A percentile compares a stretch with the other conserved stretches of the same genome.
Evolutionary conservation across 2,329 filamentous ascomycete species (phyloP).

Genomic region (Fusarium sp.): DNA sequence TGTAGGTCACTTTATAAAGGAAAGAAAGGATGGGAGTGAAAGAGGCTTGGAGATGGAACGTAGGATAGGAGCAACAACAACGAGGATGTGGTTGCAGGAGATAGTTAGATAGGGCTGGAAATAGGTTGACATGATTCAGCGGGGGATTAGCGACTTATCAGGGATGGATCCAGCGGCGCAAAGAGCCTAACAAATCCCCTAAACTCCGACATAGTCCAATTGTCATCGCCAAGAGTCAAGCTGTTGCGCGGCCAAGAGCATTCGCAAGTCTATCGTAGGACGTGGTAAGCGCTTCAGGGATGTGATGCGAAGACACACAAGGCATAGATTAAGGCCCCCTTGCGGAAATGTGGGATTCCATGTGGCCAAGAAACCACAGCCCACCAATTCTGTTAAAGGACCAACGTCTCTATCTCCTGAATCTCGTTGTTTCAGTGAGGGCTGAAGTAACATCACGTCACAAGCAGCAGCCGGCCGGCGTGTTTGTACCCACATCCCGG

Average conservation of each 20-base stretch:
- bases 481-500: slow-evolving; percentile 40
- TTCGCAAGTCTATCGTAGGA: slow-evolving; percentile 31
- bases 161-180: background rate
- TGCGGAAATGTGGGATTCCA: slow-evolving; percentile 25
- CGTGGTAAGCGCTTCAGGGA: slow-evolving; percentile 14
- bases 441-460: slow-evolving; percentile 11
- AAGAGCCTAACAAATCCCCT: slow-evolving; percentile 8
- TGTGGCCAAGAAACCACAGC: slow-evolving; percentile 22
- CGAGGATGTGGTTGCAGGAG: slow-evolving; percentile 3
- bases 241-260: slow-evolving; percentile 38
- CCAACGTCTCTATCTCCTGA: slow-evolving; percentile 13
- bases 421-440: slow-evolving; percentile 17
- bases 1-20: background rate
- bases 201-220: slow-evolving; percentile 13
- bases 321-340: slow-evolving; percentile 7
- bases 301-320: slow-evolving; percentile 7
- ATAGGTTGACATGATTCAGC: slow-evolving; percentile 6
- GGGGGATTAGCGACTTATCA: slow-evolving; percentile 27
- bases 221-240: slow-evolving; percentile 32
- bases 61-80: background rate
- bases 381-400: background rate
- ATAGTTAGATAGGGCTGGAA: slow-evolving; percentile 7
- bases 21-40: background rate
- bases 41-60: background rate
- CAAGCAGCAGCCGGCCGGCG: slow-evolving; percentile 12